A percentile compares a stretch with the other conserved stretches of the same genome.
phyloP scores from a whole-genome alignment of 2,329 filamentous ascomycete genomes.

The Pseudopithomyces chartarum region DNA sequence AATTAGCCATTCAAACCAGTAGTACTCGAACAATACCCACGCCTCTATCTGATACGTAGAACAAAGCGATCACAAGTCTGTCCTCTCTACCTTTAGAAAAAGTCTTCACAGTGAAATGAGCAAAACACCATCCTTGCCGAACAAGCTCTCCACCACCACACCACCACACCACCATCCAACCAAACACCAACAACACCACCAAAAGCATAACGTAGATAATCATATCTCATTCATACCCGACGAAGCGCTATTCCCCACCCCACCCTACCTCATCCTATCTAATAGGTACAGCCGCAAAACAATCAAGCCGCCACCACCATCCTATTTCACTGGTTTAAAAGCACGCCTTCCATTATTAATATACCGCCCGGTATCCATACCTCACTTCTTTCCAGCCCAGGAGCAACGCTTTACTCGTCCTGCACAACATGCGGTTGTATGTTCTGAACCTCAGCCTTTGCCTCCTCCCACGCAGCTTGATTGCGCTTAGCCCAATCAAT shows the following conservation, averaged over 20 bases:
- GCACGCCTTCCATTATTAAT: not conserved
- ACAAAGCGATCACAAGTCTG: too few species aligned
- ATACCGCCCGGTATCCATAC: not conserved
- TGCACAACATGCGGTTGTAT: slow-evolving; percentile 62
- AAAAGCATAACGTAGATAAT: too few species aligned
- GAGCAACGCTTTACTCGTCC: slow-evolving; percentile 2
- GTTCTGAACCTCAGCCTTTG: slow-evolving; percentile 83
- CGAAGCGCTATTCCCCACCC: too few species aligned
- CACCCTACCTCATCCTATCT: not conserved
- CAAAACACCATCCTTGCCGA: too few species aligned
- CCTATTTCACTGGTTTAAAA: not conserved
- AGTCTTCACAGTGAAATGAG: too few species aligned
- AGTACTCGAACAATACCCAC: too few species aligned
- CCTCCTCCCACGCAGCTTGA: slow-evolving; percentile 91
- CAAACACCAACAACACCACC: not conserved
- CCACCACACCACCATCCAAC: too few species aligned
- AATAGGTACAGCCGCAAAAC: not conserved
- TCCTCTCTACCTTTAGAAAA: too few species aligned
- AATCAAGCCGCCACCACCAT: not conserved
- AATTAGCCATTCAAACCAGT: too few species aligned
- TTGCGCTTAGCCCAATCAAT: slow-evolving; percentile 94
- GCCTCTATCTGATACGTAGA: too few species aligned
- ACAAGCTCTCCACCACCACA: too few species aligned
- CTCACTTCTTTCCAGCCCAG: not conserved
- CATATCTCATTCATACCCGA: too few species aligned